A percentile compares a stretch with the other conserved stretches of the same genome.
Conservation (phyloP, 352 stramenopile genomes). For the Phytophthora kernoviae region DNA sequence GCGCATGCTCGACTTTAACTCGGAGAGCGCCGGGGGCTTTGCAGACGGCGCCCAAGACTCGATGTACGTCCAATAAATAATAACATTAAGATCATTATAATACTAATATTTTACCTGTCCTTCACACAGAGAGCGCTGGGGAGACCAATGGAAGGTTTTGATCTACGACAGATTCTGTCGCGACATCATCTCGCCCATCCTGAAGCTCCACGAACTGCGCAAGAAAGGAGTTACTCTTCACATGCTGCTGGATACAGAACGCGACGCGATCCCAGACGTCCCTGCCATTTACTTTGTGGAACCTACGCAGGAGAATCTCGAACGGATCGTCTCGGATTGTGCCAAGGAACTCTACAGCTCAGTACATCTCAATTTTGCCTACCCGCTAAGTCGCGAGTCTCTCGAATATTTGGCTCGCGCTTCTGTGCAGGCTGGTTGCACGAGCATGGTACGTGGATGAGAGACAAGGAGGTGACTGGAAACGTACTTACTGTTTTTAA, state of each 20-base stretch:
- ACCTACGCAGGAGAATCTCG: slow-evolving; percentile 94
- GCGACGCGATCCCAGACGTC: slow-evolving; percentile 97
- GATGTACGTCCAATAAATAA: slow-evolving; percentile 19
- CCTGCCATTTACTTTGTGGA: slow-evolving; percentile 98
- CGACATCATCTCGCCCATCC: slow-evolving; percentile 97
- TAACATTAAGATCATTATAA: background rate
- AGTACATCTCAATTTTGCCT: slow-evolving; percentile 95
- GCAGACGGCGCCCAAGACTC: slow-evolving; percentile 44
- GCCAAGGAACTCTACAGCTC: slow-evolving; percentile 92
- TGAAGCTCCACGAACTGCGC: slow-evolving; percentile 97
- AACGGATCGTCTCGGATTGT: slow-evolving; percentile 95
- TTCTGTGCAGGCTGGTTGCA: slow-evolving; percentile 76
- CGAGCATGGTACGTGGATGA: slow-evolving; percentile 62
- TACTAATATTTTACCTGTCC: slow-evolving; percentile 2
- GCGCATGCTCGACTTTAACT: slow-evolving; percentile 88
- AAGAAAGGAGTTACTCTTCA: slow-evolving; percentile 97
- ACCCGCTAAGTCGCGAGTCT: slow-evolving; percentile 84
- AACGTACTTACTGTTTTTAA: background rate
- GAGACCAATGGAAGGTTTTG: slow-evolving; percentile 95
- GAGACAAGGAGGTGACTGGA: background rate
- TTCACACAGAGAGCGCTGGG: slow-evolving; percentile 65
- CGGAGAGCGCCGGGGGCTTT: slow-evolving; percentile 59
- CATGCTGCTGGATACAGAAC: slow-evolving; percentile 94
- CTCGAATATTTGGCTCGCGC: slow-evolving; percentile 88
- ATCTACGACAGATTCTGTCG: slow-evolving; percentile 97